Percentiles rank a stretch among this genome's conserved stretches.
Conservation (phyloP, 257 asterid genomes). For the Cruciata laevipes region DNA sequence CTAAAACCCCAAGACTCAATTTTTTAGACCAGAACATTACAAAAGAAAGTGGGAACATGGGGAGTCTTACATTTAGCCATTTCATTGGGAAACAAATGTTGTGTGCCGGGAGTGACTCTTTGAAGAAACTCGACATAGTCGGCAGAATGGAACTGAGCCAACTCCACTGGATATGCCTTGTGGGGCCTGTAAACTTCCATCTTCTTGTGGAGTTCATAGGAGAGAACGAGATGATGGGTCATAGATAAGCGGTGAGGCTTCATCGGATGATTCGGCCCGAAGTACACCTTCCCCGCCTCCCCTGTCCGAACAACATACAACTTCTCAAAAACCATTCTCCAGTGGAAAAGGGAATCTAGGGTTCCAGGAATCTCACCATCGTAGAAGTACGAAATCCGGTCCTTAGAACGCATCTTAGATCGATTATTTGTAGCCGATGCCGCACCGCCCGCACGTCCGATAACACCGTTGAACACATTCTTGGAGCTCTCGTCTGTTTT, state of each 20-base stretch:
- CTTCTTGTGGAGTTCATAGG: conserved; percentile 85
- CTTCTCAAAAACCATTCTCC: neutral
- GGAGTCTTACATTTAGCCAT: conserved; percentile 52
- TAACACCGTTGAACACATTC: neutral
- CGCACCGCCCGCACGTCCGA: too few species aligned
- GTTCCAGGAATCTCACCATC: conserved; percentile 48
- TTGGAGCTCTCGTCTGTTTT: neutral
- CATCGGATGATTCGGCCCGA: conserved; percentile 99
- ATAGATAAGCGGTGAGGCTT: conserved; percentile 96
- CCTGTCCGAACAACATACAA: conserved; percentile 36
- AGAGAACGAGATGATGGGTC: conserved; percentile 96
- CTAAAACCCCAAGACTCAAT: neutral
- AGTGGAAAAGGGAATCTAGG: conserved; percentile 4
- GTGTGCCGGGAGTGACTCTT: conserved; percentile 74
- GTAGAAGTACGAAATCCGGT: conserved; percentile 81
- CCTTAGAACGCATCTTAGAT: conserved; percentile 70
- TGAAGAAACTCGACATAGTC: conserved; percentile 94
- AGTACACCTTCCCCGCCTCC: conserved; percentile 92
- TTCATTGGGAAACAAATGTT: conserved; percentile 47
- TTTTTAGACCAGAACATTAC: neutral
- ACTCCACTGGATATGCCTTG: conserved; percentile 92
- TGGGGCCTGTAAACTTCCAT: conserved; percentile 99
- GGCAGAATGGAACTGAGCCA: conserved; percentile 96
- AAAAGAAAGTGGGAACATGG: neutral
- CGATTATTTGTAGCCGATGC: neutral